Evolutionary conservation across 129 eudicot species (phyloP).

Genomic region (Tagetes erecta): DNA sequence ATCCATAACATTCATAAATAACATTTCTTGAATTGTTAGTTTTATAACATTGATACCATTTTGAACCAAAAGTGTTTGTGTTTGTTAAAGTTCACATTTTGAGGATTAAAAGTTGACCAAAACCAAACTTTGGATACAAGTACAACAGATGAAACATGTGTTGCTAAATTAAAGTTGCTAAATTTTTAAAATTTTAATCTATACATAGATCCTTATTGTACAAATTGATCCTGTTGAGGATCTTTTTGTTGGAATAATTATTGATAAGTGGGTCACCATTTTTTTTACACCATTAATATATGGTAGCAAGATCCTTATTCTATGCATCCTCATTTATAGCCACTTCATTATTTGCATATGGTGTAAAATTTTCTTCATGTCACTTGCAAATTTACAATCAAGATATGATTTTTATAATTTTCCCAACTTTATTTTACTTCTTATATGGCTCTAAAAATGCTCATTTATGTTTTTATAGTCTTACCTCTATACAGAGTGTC

Average conservation of each 20-base stretch:
- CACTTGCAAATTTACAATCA: conserved; percentile 25
- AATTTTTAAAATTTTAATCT: background rate
- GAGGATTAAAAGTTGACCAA: conserved; percentile 19
- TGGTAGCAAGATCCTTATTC: conserved; percentile 35
- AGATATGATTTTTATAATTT: conserved; percentile 24
- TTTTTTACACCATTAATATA: conserved; percentile 28
- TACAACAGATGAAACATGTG: background rate
- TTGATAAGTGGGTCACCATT: conserved; percentile 48
- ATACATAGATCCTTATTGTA: conserved; percentile 12
- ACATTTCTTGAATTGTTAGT: background rate
- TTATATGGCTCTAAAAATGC: conserved; percentile 10
- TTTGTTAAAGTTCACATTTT: conserved; percentile 16
- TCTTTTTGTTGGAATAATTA: conserved; percentile 26
- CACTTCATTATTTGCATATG: conserved; percentile 10
- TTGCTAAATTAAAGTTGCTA: background rate
- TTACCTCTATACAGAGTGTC: background rate
- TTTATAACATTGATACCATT: background rate
- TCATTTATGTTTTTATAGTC: background rate
- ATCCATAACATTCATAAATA: conserved; percentile 12
- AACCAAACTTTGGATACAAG: background rate
- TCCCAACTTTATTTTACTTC: conserved; percentile 30
- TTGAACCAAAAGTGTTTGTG: conserved; percentile 1
- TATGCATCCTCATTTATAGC: conserved; percentile 17
- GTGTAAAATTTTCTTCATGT: conserved; percentile 31
- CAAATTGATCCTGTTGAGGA: conserved; percentile 24